These are phyloP conservation scores for Didymella keratinophila DNA, from an alignment of 2,329 filamentous ascomycete species.

Conservation along the genomic window DNA sequence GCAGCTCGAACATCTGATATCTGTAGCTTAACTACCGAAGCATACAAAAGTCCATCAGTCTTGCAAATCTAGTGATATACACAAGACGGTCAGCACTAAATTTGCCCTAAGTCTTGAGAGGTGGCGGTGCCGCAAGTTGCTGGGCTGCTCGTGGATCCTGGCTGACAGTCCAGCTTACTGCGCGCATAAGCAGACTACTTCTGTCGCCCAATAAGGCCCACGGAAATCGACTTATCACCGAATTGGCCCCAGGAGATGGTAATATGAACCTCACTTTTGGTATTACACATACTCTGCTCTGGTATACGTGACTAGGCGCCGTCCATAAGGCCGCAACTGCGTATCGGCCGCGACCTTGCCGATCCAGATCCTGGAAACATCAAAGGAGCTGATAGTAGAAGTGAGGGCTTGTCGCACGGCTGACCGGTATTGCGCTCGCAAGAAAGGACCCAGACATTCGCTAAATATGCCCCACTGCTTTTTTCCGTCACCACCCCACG, in stretches of 20 bases:
- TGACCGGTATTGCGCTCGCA: background rate
- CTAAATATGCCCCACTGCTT: no score
- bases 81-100: background rate
- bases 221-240: background rate
- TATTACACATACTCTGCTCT: background rate
- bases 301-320: no score
- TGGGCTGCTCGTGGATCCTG: background rate
- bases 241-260: background rate
- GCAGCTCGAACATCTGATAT: background rate
- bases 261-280: background rate
- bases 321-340: background rate
- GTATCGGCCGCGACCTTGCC: background rate
- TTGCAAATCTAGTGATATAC: background rate
- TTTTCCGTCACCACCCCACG: no score
- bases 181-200: background rate
- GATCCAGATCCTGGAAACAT: background rate
- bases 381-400: no score
- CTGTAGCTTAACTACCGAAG: background rate
- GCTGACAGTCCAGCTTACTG: background rate
- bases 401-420: no score
- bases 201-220: background rate
- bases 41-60: fast-evolving
- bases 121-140: background rate
- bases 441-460: background rate
- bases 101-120: background rate